These are phyloP conservation scores for Tilletia caries DNA, from an alignment of 1,284 basidiomycete genomes.

Conservation along the genomic window DNA sequence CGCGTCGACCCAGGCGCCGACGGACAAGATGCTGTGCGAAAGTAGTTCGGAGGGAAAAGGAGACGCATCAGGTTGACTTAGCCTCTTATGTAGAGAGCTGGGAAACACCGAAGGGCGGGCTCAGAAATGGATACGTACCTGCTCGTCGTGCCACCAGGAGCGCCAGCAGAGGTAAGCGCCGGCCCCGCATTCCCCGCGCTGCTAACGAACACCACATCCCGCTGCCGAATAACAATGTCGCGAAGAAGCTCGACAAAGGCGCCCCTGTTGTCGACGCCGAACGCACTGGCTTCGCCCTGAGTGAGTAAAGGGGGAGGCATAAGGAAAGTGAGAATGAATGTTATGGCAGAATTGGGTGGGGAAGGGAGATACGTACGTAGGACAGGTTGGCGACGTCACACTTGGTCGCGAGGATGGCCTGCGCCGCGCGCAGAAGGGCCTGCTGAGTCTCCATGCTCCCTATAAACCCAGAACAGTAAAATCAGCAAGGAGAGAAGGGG, in stretches of 20 bases:
- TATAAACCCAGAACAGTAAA: too few species aligned
- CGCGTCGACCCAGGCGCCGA: constrained; percentile 53
- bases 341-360: too few species aligned
- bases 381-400: constrained; percentile 54
- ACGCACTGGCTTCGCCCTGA: constrained; percentile 48
- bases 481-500: too few species aligned
- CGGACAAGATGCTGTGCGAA: constrained; percentile 46
- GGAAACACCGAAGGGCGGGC: too few species aligned
- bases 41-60: too few species aligned
- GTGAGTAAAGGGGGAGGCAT: too few species aligned
- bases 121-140: too few species aligned
- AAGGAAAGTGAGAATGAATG: too few species aligned
- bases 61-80: too few species aligned
- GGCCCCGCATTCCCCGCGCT: constrained; percentile 52
- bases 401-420: constrained; percentile 51
- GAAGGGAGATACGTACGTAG: constrained; percentile 26
- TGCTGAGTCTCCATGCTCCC: constrained; percentile 52
- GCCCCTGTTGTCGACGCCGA: constrained; percentile 50
- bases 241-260: constrained; percentile 47
- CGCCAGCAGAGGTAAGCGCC: constrained; percentile 53
- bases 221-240: constrained; percentile 46
- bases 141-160: constrained; percentile 52
- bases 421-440: constrained; percentile 53
- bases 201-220: constrained; percentile 48
- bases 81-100: too few species aligned